Conservation (phyloP, 192 early-diverging fungal species). For the Podila epicladia region DNA sequence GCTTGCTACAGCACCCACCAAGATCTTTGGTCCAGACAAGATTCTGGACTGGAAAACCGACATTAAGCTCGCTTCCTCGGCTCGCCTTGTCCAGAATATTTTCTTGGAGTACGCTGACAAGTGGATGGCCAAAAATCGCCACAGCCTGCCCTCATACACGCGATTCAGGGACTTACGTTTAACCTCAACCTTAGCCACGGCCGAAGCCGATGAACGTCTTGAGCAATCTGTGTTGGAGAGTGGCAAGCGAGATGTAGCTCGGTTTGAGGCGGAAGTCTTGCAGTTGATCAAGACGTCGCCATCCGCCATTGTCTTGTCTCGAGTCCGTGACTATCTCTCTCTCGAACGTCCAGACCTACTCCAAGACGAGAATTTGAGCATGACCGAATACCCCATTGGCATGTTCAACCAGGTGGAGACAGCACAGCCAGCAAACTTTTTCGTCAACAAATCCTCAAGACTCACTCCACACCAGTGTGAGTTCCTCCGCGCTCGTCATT, state of each 20-base stretch:
- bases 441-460: slow-evolving; percentile 12
- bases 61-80: not conserved
- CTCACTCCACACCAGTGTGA: slow-evolving; percentile 36
- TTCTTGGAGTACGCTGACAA: not conserved
- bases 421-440: slow-evolving; percentile 9
- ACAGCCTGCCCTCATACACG: slow-evolving; percentile 10
- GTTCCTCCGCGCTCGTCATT: slow-evolving; percentile 23
- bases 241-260: slow-evolving; percentile 14
- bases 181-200: slow-evolving; percentile 3
- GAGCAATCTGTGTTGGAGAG: slow-evolving; percentile 13
- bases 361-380: slow-evolving; percentile 13
- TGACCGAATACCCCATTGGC: slow-evolving; percentile 24
- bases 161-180: slow-evolving; percentile 22
- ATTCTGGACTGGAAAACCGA: slow-evolving; percentile 23
- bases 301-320: slow-evolving; percentile 11
- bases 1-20: slow-evolving; percentile 7
- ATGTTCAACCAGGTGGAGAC: slow-evolving; percentile 31
- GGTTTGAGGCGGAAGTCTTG: slow-evolving; percentile 11
- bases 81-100: slow-evolving; percentile 2
- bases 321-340: slow-evolving; percentile 11
- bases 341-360: slow-evolving; percentile 17
- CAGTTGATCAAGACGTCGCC: slow-evolving; percentile 20
- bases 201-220: not conserved
- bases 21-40: slow-evolving; percentile 13
- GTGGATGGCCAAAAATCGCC: slow-evolving; percentile 15